These are phyloP conservation scores for Pyrus pyrifolia DNA, from an alignment of 306 rosid genomes.

Conservation along the genomic window DNA sequence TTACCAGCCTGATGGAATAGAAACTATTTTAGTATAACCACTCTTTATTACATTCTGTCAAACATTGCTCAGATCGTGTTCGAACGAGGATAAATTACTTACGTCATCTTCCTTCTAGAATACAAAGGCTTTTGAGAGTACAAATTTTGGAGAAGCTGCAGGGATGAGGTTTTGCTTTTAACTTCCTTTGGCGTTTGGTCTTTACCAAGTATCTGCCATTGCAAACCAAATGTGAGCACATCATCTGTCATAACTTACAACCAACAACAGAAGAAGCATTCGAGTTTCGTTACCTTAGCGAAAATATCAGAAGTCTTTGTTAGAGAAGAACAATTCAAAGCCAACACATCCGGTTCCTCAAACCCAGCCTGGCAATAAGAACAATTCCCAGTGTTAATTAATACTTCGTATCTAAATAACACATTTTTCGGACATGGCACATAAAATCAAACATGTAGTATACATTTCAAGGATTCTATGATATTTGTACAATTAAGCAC, in stretches of 20 bases:
- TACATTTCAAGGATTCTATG: background rate
- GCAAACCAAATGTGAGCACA: slow-evolving; percentile 22
- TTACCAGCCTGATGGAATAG: slow-evolving; percentile 46
- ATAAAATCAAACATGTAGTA: background rate
- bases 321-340: slow-evolving; percentile 66
- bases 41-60: background rate
- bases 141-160: slow-evolving; percentile 66
- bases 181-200: slow-evolving; percentile 31
- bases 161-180: slow-evolving; percentile 41
- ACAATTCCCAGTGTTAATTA: slow-evolving; percentile 3
- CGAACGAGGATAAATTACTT: slow-evolving; percentile 19
- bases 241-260: background rate
- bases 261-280: background rate
- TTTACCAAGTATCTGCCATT: slow-evolving; percentile 51
- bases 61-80: background rate
- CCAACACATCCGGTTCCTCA: slow-evolving; percentile 51
- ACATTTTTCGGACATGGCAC: background rate
- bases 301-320: slow-evolving; percentile 69
- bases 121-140: slow-evolving; percentile 56
- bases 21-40: background rate
- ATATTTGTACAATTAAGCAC: background rate
- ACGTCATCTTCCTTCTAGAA: slow-evolving; percentile 56
- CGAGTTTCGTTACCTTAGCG: slow-evolving; percentile 44
- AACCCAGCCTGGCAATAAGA: slow-evolving; percentile 38
- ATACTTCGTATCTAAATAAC: background rate